Evolutionary conservation across 208 protist species (phyloP).

Genomic region (Naegleria lovaniensis): DNA sequence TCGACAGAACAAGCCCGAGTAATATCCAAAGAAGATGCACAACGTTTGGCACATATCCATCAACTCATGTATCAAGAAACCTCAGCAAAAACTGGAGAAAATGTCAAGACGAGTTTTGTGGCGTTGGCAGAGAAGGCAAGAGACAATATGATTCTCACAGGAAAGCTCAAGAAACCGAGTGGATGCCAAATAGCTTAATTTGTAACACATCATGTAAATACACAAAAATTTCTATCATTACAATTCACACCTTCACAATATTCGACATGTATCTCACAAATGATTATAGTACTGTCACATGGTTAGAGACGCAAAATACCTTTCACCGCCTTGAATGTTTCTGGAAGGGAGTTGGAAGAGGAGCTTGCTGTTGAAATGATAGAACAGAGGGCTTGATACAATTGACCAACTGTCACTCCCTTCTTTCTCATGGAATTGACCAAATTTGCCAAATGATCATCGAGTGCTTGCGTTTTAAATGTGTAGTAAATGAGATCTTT

Average conservation of each 20-base stretch:
- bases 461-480: not conserved
- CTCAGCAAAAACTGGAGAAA: not conserved
- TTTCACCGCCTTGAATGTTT: no score
- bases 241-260: no score
- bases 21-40: conserved; percentile 45
- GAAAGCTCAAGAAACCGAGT: not conserved
- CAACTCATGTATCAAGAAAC: conserved; percentile 10
- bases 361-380: not conserved
- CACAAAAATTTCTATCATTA: no score
- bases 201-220: no score
- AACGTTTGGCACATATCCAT: not conserved
- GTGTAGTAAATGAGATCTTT: not conserved
- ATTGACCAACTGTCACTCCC: not conserved
- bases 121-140: not conserved
- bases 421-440: not conserved
- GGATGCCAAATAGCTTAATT: no score
- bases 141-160: not conserved
- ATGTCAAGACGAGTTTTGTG: not conserved
- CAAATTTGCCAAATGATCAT: not conserved
- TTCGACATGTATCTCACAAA: no score
- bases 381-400: not conserved
- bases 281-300: no score
- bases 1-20: conserved; percentile 42
- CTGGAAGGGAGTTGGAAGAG: no score
- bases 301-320: no score